Base-by-base conservation (phyloP, 192 early-diverging fungal genomes). In the Coemansia asiatica region DNA sequence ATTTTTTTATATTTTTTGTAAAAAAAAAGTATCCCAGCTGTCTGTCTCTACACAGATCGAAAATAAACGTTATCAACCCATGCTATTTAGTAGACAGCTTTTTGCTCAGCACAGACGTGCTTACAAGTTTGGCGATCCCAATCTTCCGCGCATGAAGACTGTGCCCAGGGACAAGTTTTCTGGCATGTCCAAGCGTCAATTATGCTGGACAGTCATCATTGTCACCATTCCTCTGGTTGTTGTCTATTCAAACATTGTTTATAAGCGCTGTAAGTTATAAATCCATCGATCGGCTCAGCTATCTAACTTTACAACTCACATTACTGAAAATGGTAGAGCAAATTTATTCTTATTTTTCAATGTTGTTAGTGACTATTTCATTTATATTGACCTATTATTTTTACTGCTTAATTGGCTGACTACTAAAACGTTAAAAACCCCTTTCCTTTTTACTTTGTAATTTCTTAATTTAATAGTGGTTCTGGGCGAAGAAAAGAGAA, bases 181-280 rank as follows among this genome's bases (percentile, higher is more conserved):
- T 12, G 79, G 74, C 21, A 72, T 81, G 64, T 73, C 74, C 21
- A 63, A 50, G 60, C 79, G 79, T 25, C 74, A 75, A 62, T 31
- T 75, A 9, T 66, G 69, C 63, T 81, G 79, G 79, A 76, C 74
- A 2, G 79, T 81, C 35, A 81, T 81, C 49, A 81, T 81, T 16
- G 74, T 81, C 8, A 81, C 79, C 2, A 66, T 81, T 44, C 79
- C 79, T 6, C 33, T 81, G 12, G 51, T 81, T 10, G 70, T 66
- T 18, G 68, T 76, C 2, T 76, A 58, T 50, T 68, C 74, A 2
- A 73, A 66, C 26, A 76, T 81, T 15, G 55, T 81, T 2, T 81
- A 76, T 48, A 81, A 57, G 61, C 79, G 79, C n/a, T 55, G 72
- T 74, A 68, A 68, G 72, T 74, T 8, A 44, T 12, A 16, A 16